Percentiles rank a stretch among this genome's conserved stretches.
Conservation (phyloP, 768 basidiomycete genomes). For the Pisolithus tinctorius region DNA sequence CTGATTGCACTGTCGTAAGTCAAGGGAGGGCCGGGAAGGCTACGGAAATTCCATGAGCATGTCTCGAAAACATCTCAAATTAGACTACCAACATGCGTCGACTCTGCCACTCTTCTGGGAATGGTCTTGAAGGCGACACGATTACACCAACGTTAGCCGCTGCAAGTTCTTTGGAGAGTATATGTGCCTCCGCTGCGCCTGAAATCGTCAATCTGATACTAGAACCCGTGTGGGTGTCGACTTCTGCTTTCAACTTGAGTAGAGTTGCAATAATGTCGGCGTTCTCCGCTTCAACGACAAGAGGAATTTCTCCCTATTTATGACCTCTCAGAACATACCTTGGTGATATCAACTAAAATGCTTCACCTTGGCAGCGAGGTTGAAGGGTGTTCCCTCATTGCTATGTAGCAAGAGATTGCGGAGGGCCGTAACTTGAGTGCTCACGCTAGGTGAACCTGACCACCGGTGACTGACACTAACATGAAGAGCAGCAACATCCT, state of each 20-base stretch:
- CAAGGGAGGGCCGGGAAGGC: conserved; percentile 25
- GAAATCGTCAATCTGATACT: conserved; percentile 53
- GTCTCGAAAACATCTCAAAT: background rate
- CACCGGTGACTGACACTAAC: conserved; percentile 44
- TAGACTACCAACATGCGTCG: conserved; percentile 24
- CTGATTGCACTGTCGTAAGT: conserved; percentile 47
- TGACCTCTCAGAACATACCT: background rate
- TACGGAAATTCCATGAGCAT: conserved; percentile 10
- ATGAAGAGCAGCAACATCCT: conserved; percentile 56
- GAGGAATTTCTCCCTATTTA: conserved; percentile 56
- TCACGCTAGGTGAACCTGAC: conserved; percentile 46
- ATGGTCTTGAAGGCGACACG: conserved; percentile 58
- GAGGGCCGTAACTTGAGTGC: conserved; percentile 75
- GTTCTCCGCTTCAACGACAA: conserved; percentile 68
- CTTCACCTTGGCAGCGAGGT: conserved; percentile 12
- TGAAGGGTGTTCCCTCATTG: conserved; percentile 12
- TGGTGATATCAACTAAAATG: background rate
- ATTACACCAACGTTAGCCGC: conserved; percentile 66
- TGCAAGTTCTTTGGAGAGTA: conserved; percentile 68
- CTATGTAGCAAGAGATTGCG: conserved; percentile 51
- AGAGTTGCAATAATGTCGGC: conserved; percentile 82
- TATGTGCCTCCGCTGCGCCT: conserved; percentile 63
- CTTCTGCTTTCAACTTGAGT: conserved; percentile 59
- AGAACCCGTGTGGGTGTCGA: conserved; percentile 40
- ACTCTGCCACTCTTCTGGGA: conserved; percentile 67